Evolutionary conservation across 208 protist genomes (phyloP), one percentile per base, ranked within the genome.

Genomic region (Perkinsela sp.): DNA sequence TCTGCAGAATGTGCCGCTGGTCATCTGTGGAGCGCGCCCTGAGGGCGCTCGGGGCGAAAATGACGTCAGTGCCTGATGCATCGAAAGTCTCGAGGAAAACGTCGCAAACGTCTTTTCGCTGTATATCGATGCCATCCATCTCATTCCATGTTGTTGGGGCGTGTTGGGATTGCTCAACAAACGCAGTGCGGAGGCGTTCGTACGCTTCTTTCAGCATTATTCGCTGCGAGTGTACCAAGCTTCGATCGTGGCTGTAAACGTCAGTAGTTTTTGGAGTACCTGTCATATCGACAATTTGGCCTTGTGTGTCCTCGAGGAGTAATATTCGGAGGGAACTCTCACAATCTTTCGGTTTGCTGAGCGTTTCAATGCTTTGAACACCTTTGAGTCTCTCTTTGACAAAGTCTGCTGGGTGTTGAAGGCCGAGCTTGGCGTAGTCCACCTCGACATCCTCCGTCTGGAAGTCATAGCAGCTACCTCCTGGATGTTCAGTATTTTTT

Each of bases 391-490:
- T n/a, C n/a, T n/a, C n/a, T n/a, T n/a, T n/a, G n/a, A n/a, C n/a
- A n/a, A n/a, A n/a, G 6, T 71, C 69, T 66, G 72, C 73, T 22
- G 87, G 87, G 22, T 66, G 30, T 32, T 72, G 67, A 76, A 82
- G 81, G 0, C 72, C 75, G 32, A 82, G 48, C 6, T 66, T 57
- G 22, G 66, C 73, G 72, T 85, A 93, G 66, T 89, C 76, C 28
- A 91, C 73, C 28, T 31, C 68, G 15, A 66, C 67, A 69, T 91
- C 78, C 69, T 93, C 85, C 0, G 74, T 78, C 68, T 93, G 87
- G 75, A 89, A 93, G 70, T 93, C 87, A 78, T 90, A n/a, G n/a
- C n/a, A n/a, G n/a, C n/a, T n/a, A n/a, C n/a, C n/a, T n/a, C n/a
- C n/a, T n/a, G n/a, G n/a, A n/a, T n/a, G n/a, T n/a, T n/a, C n/a